phyloP scores from a whole-genome alignment of 140 eudicot genomes.

The Ambrosia hybrid region DNA sequence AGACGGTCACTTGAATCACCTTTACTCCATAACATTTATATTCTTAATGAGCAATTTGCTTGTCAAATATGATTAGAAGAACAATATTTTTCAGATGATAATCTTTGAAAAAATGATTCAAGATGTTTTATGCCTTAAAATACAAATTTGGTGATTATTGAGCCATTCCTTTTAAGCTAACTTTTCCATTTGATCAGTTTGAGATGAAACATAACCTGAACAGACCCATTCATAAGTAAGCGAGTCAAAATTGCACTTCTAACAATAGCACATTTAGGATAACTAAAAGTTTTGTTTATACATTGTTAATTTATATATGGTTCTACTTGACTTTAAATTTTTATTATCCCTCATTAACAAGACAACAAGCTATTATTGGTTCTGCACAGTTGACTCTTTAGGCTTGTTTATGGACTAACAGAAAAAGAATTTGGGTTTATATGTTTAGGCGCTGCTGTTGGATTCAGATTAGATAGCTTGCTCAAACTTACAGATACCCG shows the following conservation, averaged over 20 bases:
- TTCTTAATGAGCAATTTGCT: background rate
- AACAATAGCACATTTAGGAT: constrained; percentile 5
- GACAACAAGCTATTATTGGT: constrained; percentile 12
- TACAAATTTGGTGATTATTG: background rate
- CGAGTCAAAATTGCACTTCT: background rate
- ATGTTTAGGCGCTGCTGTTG: constrained; percentile 58
- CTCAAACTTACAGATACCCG: constrained; percentile 69
- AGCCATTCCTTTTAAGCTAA: constrained; percentile 3
- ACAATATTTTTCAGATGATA: background rate
- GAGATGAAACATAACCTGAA: background rate
- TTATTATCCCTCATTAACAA: background rate
- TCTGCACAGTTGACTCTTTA: background rate
- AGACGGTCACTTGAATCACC: too few species aligned
- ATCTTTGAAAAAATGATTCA: background rate
- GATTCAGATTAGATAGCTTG: constrained; percentile 63
- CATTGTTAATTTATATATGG: constrained; percentile 5
- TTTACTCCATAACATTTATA: too few species aligned
- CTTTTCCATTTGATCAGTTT: constrained; percentile 2
- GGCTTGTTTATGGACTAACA: background rate
- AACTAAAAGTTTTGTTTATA: background rate
- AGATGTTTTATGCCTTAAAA: background rate
- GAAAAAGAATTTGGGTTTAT: background rate
- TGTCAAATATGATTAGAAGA: background rate
- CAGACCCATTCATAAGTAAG: background rate
- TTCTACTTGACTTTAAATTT: background rate